These are phyloP conservation scores for Populus deltoides DNA, from an alignment of 345 rosid genomes.

Conservation along the genomic window DNA sequence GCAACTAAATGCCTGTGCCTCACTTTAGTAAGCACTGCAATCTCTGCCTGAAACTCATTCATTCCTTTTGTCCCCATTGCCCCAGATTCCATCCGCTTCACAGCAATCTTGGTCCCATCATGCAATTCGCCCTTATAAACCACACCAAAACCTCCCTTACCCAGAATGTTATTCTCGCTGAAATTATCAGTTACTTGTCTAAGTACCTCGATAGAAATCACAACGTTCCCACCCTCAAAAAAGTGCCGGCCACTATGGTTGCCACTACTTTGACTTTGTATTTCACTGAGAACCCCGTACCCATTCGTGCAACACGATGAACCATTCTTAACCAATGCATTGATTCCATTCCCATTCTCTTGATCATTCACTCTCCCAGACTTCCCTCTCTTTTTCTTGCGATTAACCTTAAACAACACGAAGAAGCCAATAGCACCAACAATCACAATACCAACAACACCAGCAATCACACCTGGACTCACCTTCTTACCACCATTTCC, in stretches of 20 bases:
- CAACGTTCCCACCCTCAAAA: constrained; percentile 58
- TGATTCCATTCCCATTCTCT: constrained; percentile 39
- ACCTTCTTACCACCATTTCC: constrained; percentile 24
- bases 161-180: constrained; percentile 60
- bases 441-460: constrained; percentile 42
- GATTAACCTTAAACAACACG: constrained; percentile 44
- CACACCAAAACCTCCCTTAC: constrained; percentile 87
- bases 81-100: constrained; percentile 75
- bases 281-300: constrained; percentile 37
- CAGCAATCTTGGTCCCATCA: constrained; percentile 82
- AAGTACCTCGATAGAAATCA: constrained; percentile 66
- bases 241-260: constrained; percentile 47
- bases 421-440: constrained; percentile 42
- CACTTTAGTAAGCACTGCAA: constrained; percentile 75
- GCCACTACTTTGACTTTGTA: constrained; percentile 61
- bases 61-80: constrained; percentile 62
- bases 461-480: constrained; percentile 44
- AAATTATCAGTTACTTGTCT: constrained; percentile 70
- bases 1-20: constrained; percentile 91
- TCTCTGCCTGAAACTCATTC: constrained; percentile 88
- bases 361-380: constrained; percentile 41
- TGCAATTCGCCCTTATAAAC: constrained; percentile 81
- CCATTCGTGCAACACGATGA: constrained; percentile 24
- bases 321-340: constrained; percentile 31
- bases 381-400: constrained; percentile 38